Conservation (phyloP, 2,329 filamentous ascomycete genomes). For the Neonectria neomacrospora region DNA sequence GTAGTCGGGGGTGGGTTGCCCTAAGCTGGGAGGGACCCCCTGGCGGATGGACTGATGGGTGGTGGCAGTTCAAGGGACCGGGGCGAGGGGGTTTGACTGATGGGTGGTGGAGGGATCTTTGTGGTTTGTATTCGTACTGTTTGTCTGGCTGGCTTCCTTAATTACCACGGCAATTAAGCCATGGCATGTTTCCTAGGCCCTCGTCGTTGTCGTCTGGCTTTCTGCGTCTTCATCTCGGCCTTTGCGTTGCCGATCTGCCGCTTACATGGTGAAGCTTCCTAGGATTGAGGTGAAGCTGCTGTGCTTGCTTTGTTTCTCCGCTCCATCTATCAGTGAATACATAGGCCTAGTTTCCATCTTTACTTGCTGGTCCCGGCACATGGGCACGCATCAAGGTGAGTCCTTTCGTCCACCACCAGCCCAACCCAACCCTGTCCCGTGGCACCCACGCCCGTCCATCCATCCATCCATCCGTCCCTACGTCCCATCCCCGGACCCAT, state of each 20-base stretch:
- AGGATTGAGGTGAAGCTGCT: no score
- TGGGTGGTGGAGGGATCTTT: not conserved
- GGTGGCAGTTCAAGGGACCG: not conserved
- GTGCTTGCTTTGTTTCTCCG: not conserved
- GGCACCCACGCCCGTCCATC: slow-evolving; percentile 5
- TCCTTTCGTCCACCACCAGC: not conserved
- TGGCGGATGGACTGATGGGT: not conserved
- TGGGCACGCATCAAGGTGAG: not conserved
- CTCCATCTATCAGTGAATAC: no score
- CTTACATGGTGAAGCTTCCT: not conserved
- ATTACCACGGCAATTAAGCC: not conserved
- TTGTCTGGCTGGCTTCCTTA: not conserved
- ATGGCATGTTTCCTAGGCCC: not conserved
- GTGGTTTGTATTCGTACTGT: not conserved
- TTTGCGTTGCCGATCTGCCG: not conserved
- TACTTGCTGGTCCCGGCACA: not conserved
- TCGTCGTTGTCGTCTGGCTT: not conserved
- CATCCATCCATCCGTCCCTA: slow-evolving; percentile 4
- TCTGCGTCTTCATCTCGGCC: not conserved
- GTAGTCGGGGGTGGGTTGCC: slow-evolving; percentile 2
- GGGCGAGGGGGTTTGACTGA: not conserved
- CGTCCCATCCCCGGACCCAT: slow-evolving; percentile 15
- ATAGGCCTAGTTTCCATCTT: not conserved
- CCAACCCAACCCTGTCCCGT: slow-evolving; percentile 1
- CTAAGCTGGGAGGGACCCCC: not conserved